Evolutionary conservation across 371 early-diverging fungal genomes (phyloP).

Genomic region (Umbelopsis sp.): DNA sequence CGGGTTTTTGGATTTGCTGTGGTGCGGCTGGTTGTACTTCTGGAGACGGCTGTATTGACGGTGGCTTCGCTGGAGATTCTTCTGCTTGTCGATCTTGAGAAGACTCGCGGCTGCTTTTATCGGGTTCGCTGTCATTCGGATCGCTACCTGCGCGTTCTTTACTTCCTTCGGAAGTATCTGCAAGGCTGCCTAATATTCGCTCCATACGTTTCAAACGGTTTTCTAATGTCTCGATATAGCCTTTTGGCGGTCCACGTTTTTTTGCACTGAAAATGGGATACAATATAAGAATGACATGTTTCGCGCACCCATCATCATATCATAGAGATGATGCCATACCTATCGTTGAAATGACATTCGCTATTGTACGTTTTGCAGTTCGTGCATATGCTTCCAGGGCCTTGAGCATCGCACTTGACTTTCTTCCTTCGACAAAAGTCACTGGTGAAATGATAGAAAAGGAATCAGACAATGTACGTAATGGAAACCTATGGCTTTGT

Average conservation of each 20-base stretch:
- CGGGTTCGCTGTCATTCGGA: constrained; percentile 7
- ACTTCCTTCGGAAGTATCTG: constrained; percentile 6
- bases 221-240: constrained; percentile 72
- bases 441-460: constrained; percentile 17
- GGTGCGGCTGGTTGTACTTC: neutral
- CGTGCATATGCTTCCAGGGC: constrained; percentile 26
- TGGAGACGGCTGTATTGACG: neutral
- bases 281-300: neutral
- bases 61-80: neutral
- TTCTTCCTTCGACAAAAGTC: constrained; percentile 41
- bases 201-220: constrained; percentile 71
- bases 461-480: neutral
- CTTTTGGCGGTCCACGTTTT: constrained; percentile 68
- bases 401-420: constrained; percentile 33
- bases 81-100: constrained; percentile 9
- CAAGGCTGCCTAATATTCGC: constrained; percentile 39
- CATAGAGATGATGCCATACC: constrained; percentile 19
- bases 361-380: constrained; percentile 30
- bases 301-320: neutral
- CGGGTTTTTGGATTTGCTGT: neutral
- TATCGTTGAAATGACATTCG: constrained; percentile 39
- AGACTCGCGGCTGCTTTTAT: constrained; percentile 4
- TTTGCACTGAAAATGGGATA: constrained; percentile 30
- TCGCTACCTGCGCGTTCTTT: neutral
- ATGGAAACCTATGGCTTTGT: neutral